Evolutionary conservation across 2,329 filamentous ascomycete genomes (phyloP).

Genomic region (Penicillium sp.): DNA sequence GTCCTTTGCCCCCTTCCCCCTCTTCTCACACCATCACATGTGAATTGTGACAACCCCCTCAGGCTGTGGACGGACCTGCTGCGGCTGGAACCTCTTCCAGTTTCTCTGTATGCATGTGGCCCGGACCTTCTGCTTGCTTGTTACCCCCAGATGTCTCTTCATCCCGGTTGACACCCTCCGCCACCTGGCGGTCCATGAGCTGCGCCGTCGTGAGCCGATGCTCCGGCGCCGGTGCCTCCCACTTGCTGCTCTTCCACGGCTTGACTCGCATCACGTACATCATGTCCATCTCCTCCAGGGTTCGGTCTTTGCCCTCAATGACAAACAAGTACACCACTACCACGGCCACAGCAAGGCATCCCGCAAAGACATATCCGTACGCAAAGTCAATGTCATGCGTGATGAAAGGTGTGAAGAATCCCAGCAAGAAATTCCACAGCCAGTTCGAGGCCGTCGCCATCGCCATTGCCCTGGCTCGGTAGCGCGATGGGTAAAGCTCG

Average conservation of each 20-base stretch:
- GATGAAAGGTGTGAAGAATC: conserved; percentile 78
- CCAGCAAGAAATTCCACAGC: conserved; percentile 68
- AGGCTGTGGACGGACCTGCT: conserved; percentile 17
- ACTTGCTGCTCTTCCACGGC: conserved; percentile 59
- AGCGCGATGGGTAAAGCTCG: conserved; percentile 43
- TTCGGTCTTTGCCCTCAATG: conserved; percentile 67
- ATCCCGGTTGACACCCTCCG: conserved; percentile 15
- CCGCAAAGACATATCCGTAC: conserved; percentile 75
- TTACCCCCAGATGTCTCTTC: conserved; percentile 13
- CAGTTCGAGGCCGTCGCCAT: conserved; percentile 74
- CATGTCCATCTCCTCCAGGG: conserved; percentile 71
- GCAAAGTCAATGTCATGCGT: conserved; percentile 67
- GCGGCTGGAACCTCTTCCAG: conserved; percentile 16
- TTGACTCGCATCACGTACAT: conserved; percentile 65
- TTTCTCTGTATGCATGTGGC: conserved; percentile 23
- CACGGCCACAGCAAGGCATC: conserved; percentile 63
- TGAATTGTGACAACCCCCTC: background rate
- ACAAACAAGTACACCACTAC: conserved; percentile 70
- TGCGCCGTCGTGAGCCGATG: conserved; percentile 27
- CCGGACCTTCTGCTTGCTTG: conserved; percentile 11
- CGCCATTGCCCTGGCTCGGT: conserved; percentile 71
- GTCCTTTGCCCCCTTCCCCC: background rate
- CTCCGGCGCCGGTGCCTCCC: conserved; percentile 23
- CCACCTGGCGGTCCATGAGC: conserved; percentile 24
- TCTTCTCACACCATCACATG: background rate